Evolutionary conservation across 108 stramenopile genomes (phyloP).

Genomic region (Stephanodiscus triporus): DNA sequence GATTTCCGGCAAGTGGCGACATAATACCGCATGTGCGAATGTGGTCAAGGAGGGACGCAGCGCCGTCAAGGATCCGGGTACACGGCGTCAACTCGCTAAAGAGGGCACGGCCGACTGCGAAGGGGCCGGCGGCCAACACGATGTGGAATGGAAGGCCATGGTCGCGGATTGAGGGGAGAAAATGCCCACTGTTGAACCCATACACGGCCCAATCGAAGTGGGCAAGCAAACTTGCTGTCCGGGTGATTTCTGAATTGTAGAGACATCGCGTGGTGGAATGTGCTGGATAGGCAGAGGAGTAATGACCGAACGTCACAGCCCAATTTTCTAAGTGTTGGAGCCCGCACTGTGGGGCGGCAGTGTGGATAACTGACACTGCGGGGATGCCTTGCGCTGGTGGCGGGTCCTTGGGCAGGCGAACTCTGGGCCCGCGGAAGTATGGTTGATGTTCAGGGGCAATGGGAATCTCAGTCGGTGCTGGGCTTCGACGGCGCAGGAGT

Average conservation of each 20-base stretch:
- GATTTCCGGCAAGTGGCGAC: background rate
- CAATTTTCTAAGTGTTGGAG: background rate
- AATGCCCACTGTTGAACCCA: conserved; percentile 12
- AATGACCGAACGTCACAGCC: no score
- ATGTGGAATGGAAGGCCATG: background rate
- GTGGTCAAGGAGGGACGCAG: background rate
- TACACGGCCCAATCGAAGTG: conserved; percentile 6
- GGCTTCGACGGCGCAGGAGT: background rate
- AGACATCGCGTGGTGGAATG: background rate
- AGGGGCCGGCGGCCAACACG: background rate
- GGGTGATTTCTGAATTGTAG: background rate
- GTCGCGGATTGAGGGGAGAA: background rate
- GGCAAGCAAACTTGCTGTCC: background rate
- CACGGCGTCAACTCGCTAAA: background rate
- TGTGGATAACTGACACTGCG: no score
- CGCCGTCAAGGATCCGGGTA: background rate
- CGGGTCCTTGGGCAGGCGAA: no score
- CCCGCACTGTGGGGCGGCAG: background rate
- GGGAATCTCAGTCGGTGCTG: background rate
- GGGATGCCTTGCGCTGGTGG: no score
- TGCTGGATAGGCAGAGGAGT: background rate
- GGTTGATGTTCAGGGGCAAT: conserved; percentile 17
- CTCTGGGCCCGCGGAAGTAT: no score
- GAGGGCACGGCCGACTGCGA: background rate
- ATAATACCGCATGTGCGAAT: background rate